Conservation (phyloP, 1,284 basidiomycete species). For the Abortiporus biennis region DNA sequence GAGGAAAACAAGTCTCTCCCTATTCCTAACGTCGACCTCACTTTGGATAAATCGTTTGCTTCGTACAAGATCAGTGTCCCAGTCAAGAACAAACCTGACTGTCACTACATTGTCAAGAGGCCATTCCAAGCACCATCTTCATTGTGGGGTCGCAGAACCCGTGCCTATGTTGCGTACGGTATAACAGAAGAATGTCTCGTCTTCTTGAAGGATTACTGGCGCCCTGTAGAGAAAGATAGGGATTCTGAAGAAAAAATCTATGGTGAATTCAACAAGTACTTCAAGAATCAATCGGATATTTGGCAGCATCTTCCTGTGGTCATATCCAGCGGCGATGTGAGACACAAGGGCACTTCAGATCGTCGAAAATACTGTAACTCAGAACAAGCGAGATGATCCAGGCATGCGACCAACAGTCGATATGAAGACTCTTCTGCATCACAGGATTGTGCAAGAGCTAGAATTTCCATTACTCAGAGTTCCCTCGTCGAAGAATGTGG, state of each 20-base stretch:
- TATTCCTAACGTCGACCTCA: not conserved
- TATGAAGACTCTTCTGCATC: not conserved
- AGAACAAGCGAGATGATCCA: too few relatives aligned
- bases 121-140: too few relatives aligned
- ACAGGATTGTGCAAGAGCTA: conserved; percentile 7
- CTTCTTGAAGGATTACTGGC: conserved; percentile 13
- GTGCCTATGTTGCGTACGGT: conserved; percentile 9
- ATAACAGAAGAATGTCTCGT: conserved; percentile 4
- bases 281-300: too few relatives aligned
- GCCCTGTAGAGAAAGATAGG: too few relatives aligned
- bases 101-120: conserved; percentile 2
- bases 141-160: conserved; percentile 8
- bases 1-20: not conserved
- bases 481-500: not conserved
- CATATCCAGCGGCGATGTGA: too few relatives aligned
- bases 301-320: too few relatives aligned
- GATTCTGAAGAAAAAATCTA: too few relatives aligned
- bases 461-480: conserved; percentile 1
- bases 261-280: too few relatives aligned
- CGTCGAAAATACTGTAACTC: too few relatives aligned
- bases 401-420: too few relatives aligned
- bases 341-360: too few relatives aligned
- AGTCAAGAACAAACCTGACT: not conserved
- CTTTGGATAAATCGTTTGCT: not conserved
- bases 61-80: not conserved